Base-by-base conservation (phyloP, 2,329 filamentous ascomycete genomes). In the Colletotrichum neosansevieriae region DNA sequence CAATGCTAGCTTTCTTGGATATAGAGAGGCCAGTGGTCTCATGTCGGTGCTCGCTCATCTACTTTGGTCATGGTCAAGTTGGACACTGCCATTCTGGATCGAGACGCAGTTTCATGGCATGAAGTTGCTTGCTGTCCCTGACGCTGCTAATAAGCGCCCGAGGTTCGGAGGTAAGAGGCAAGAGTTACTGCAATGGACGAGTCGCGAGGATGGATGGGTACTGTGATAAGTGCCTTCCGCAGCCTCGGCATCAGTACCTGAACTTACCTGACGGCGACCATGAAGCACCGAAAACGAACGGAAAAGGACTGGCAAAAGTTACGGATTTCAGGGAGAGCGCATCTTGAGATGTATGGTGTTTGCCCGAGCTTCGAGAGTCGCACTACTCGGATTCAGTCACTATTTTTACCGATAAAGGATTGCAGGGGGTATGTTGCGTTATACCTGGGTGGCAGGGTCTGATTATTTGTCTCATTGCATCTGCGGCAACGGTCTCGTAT, bases 401-500 rank as follows among this genome's bases (percentile, higher is more conserved):
- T 54, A 44, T 59, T 44, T 56, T 66, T 47, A 63, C 24, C 54
- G 53, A 60, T 50, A 45, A 53, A 56, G 10, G 66, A 42, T 38
- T 44, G 34, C 49, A 44, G 42, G 21, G 47, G 60, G 54, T 56
- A 61, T 59, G 24, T 60, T 65, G 54, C 24, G 49, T 68, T 65
- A 60, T 38, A 51, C 51, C 19, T 49, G 66, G 66, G 61, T 34
- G 61, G 61, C 49, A 67, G 54, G 64, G 66, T 68, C 47, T 59
- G 47, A 42, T 65, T 60, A 38, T 68, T 59, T 68, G 56, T 65
- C 61, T 68, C 54, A 68, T 60, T 65, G 66, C 66, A 68, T 68
- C 61, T 68, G 66, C 66, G 51, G 54, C 61, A 68, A 68, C 61
- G 66, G 65, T 49, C 57, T 64, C 45, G 62, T 65, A 68, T 66